Conservation (phyloP, 1,284 basidiomycete genomes). For the Dichomitus squalens region DNA sequence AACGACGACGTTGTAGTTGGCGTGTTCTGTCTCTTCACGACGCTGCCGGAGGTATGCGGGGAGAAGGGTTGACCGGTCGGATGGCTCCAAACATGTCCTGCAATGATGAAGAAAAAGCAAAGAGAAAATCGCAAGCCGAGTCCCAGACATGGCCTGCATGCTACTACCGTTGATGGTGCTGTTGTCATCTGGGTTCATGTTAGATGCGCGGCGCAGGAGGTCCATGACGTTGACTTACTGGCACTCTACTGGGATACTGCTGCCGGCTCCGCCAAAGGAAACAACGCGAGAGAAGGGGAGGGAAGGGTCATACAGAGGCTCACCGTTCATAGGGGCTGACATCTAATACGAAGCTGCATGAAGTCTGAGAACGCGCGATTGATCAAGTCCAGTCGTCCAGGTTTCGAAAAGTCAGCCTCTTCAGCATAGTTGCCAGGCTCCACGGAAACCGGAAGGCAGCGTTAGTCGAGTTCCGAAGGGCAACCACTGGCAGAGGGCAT, state of each 20-base stretch:
- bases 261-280: not conserved
- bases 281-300: no score
- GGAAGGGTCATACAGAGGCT: no score
- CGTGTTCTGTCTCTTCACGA: slow-evolving; percentile 8
- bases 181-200: not conserved
- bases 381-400: no score
- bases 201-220: not conserved
- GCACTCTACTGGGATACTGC: not conserved
- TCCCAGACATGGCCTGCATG: not conserved
- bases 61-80: not conserved
- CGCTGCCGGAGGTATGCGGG: not conserved
- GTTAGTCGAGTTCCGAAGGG: no score
- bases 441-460: no score
- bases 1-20: slow-evolving; percentile 19
- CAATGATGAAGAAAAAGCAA: not conserved
- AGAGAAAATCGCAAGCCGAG: not conserved
- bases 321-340: no score
- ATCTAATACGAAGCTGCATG: no score
- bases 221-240: not conserved
- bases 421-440: no score
- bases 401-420: no score
- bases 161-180: not conserved
- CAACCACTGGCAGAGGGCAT: no score
- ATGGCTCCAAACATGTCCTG: not conserved
- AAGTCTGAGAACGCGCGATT: no score